Base-by-base conservation (phyloP, 139 green algal species). In the Bryopsis sp. region DNA sequence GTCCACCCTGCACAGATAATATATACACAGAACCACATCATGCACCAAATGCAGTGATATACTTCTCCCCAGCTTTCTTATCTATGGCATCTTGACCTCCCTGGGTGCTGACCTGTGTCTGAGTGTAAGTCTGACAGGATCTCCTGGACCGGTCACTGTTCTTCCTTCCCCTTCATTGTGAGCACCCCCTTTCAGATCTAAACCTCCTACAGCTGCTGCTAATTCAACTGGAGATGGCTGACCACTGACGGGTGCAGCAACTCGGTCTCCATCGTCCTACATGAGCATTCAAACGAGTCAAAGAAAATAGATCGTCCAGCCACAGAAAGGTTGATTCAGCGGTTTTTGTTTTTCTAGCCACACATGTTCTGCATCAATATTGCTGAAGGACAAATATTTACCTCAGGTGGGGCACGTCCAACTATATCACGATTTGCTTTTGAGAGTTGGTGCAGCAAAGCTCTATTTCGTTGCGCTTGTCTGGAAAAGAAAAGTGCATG, bases 181-280 rank as follows among this genome's bases (percentile, higher is more conserved):
- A 19, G 11, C 43, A 11, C 19, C 37, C 37, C 37, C 62, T 54
- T 69, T 69, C 8, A 69, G 35, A 22, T 54, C 32, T 24, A 69
- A 35, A 57, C 62, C 62, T 11, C 62, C 62, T n/a, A 69, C 62
- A 47, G 62, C 62, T 39, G 62, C 37, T 7, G 62, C 62, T 15
- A 69, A 22, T 19, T 69, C 62, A 7, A 58, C 62, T 4, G 62
- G 6, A 54, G 38, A 36, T 11, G 62, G 39, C 35, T 57, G 15
- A 19, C 19, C 62, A 31, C 26, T 5, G 5, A 69, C 62, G n/a
- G 62, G 62, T 32, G 62, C 35, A 26, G 33, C 50, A 5, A 19
- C 33, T 28, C 33, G 7, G n/a, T 61, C 33, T 26, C 5, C 22
- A 6, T 39, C n/a, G n/a, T n/a, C n/a, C n/a, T n/a, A n/a, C n/a